phyloP scores from a whole-genome alignment of 148 eudicot species.

The Camellia japonica region DNA sequence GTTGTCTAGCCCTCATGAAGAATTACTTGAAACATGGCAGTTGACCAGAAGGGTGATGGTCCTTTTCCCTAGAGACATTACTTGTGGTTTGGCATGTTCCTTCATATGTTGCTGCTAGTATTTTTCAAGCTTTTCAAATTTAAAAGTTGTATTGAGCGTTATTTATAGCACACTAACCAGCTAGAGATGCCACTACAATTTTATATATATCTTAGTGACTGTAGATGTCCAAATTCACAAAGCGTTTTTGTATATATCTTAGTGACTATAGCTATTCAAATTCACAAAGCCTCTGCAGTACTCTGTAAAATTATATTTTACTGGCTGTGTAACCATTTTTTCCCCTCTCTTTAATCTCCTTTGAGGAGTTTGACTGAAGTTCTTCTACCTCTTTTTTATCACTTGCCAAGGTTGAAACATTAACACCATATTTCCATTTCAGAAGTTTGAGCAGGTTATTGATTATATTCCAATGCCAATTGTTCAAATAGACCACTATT shows the following conservation, averaged over 20 bases:
- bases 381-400: too few relatives aligned
- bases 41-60: too few relatives aligned
- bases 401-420: too few relatives aligned
- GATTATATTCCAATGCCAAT: conserved; percentile 77
- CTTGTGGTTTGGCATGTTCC: too few relatives aligned
- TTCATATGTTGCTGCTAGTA: neutral
- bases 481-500: conserved; percentile 84
- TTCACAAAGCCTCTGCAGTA: neutral
- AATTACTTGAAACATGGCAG: too few relatives aligned
- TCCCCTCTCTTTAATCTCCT: too few relatives aligned
- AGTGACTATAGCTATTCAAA: neutral
- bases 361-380: too few relatives aligned
- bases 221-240: neutral
- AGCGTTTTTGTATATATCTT: too few relatives aligned
- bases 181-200: neutral
- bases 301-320: neutral
- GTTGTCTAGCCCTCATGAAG: too few relatives aligned
- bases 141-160: neutral
- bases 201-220: neutral
- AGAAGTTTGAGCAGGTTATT: conserved; percentile 52
- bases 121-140: neutral
- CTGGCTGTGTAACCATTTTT: neutral
- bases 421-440: conserved; percentile 17
- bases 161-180: neutral
- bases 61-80: too few relatives aligned